Evolutionary conservation across 495 filamentous ascomycete species (phyloP).

Genomic region (Talaromyces wortmannii): DNA sequence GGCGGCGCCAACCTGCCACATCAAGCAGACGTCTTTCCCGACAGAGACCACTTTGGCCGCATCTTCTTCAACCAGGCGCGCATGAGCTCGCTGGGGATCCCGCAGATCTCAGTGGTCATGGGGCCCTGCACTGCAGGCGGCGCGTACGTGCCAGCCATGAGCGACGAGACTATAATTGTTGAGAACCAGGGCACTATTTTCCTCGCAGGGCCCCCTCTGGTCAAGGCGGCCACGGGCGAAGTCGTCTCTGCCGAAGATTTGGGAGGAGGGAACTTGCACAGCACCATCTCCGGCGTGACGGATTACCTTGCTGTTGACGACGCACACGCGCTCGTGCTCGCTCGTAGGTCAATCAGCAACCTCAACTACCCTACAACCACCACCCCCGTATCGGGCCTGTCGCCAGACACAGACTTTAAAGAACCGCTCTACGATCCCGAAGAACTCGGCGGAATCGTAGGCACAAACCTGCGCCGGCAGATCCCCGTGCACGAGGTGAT

Average conservation of each 20-base stretch:
- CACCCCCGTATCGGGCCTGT: slow-evolving; percentile 13
- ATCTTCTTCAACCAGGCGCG: slow-evolving; percentile 99
- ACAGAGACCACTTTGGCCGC: slow-evolving; percentile 89
- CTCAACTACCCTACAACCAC: slow-evolving; percentile 67
- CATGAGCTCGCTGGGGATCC: slow-evolving; percentile 73
- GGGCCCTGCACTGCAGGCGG: slow-evolving; percentile 95
- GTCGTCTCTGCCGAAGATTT: slow-evolving; percentile 88
- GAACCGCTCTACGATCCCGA: slow-evolving; percentile 78
- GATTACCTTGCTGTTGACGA: slow-evolving; percentile 96
- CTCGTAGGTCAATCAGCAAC: slow-evolving; percentile 75
- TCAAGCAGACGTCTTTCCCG: slow-evolving; percentile 95
- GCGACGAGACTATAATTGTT: slow-evolving; percentile 95
- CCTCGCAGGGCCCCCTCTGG: slow-evolving; percentile 88
- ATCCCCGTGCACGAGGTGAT: slow-evolving; percentile 88
- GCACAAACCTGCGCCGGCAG: slow-evolving; percentile 77
- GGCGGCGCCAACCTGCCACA: slow-evolving; percentile 95
- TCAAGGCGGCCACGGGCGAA: slow-evolving; percentile 95
- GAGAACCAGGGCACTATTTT: slow-evolving; percentile 94
- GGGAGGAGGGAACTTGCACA: slow-evolving; percentile 89
- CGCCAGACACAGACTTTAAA: slow-evolving; percentile 24
- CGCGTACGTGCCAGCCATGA: slow-evolving; percentile 96
- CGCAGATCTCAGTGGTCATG: slow-evolving; percentile 95
- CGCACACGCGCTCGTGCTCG: slow-evolving; percentile 85
- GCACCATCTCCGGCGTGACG: slow-evolving; percentile 85
- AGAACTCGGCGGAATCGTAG: slow-evolving; percentile 83